Evolutionary conservation across 352 stramenopile genomes (phyloP).

Genomic region (Phytophthora boehmeriae): DNA sequence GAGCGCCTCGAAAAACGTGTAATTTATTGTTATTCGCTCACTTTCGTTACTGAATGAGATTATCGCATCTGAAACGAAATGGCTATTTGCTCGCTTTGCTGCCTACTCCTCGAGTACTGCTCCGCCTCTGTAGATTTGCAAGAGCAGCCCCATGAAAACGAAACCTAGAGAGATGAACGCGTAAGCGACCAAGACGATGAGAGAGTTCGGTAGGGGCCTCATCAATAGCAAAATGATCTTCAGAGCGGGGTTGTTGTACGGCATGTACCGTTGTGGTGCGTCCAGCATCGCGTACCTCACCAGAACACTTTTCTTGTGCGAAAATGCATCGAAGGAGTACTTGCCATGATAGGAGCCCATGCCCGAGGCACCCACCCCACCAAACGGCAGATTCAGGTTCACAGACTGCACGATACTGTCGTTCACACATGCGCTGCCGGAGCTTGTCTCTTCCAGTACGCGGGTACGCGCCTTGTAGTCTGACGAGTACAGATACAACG

Average conservation of each 20-base stretch:
- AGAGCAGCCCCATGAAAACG: constrained; percentile 20
- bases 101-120: neutral
- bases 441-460: constrained; percentile 49
- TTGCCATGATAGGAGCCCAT: constrained; percentile 87
- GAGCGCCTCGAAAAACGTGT: constrained; percentile 45
- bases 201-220: constrained; percentile 30
- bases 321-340: constrained; percentile 79
- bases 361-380: constrained; percentile 81
- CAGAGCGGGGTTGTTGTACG: constrained; percentile 43
- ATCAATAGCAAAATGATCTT: constrained; percentile 25
- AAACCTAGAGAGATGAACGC: constrained; percentile 24
- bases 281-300: constrained; percentile 62
- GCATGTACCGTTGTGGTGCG: constrained; percentile 63
- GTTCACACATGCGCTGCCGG: constrained; percentile 72
- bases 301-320: constrained; percentile 69
- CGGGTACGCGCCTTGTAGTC: constrained; percentile 37
- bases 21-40: constrained; percentile 30
- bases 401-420: constrained; percentile 80
- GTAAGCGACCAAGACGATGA: constrained; percentile 31
- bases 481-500: constrained; percentile 86
- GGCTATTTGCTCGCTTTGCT: neutral
- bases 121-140: constrained; percentile 14
- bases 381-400: constrained; percentile 78
- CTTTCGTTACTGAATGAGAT: neutral
- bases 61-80: constrained; percentile 8